Evolutionary conservation across 1,284 basidiomycete genomes (phyloP), one percentile per base, ranked within the genome.

Genomic region (Bjerkandera adusta): DNA sequence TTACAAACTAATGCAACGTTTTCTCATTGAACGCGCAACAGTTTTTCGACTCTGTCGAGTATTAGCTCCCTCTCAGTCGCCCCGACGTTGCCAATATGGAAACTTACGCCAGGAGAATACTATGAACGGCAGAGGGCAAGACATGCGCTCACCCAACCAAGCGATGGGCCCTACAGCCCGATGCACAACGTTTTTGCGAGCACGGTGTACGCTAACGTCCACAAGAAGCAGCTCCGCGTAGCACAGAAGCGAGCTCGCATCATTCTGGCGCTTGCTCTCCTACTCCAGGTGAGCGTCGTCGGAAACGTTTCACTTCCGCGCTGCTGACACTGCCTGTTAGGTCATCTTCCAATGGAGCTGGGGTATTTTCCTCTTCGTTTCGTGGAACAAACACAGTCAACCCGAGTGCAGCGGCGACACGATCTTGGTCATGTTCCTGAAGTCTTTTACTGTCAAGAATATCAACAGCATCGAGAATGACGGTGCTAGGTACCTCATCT

Each of bases 291-390:
- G 34, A 15, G 43, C 25, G 18, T 20, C 30, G n/a, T 8, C 32
- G 8, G n/a, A 22, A 6, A 4, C 25, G 5, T 25, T 8, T n/a
- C 25, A 4, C 16, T n/a, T 18, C 20, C n/a, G 6, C 34, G 24
- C 37, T 22, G 6, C 43, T 35, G 15, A 30, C 15, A 24, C 16
- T 20, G 20, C 11, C 15, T 3, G 10, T 20, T 33, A 57, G 55
- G 62, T 64, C 32, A 53, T 60, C 27, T n/a, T 30, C 27, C 62
- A 64, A 37, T 64, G 62, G 62, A 52, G 61, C 2, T 64, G 62
- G 62, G 62, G 56, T 16, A 48, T 63, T 43, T 48, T 57, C 16
- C 53, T 64, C 25, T 64, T 64, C 43, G 56, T 62, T 13, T 58
- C 60, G 4, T n/a, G 8, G 8, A 55, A 56, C 1, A n/a, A n/a